Conservation (phyloP, 164 flowering plant species). For the Umbellularia californica region DNA sequence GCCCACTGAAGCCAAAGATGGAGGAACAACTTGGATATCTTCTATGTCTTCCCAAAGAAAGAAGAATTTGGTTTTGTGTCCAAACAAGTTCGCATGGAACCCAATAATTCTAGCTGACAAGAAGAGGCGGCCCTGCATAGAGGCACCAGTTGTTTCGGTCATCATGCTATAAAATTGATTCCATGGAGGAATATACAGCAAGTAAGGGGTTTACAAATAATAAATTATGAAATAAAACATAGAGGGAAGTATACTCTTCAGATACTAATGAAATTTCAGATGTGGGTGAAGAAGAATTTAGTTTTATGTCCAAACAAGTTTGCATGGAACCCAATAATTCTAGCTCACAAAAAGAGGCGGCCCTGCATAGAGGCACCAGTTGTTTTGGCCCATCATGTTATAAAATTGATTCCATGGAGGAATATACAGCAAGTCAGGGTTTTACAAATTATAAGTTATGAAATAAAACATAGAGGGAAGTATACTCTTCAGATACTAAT, state of each 20-base stretch:
- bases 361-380: slow-evolving; percentile 46
- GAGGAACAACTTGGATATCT: slow-evolving; percentile 70
- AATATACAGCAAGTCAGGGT: not conserved
- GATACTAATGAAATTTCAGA: no score
- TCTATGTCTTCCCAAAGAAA: slow-evolving; percentile 97
- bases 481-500: no score
- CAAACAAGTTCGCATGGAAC: slow-evolving; percentile 82
- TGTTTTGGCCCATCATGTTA: not conserved
- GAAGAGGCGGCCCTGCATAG: slow-evolving; percentile 89
- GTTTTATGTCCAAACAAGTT: slow-evolving; percentile 89
- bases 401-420: not conserved
- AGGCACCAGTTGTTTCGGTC: not conserved
- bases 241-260: no score
- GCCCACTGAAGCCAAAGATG: slow-evolving; percentile 84
- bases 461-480: no score
- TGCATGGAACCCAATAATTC: slow-evolving; percentile 86
- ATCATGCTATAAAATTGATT: not conserved
- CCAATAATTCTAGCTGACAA: slow-evolving; percentile 91
- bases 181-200: not conserved
- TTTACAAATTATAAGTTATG: no score
- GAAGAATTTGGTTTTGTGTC: slow-evolving; percentile 85
- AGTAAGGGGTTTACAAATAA: not conserved
- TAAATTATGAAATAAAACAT: no score
- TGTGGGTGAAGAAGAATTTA: slow-evolving; percentile 55
- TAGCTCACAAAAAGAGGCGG: slow-evolving; percentile 83